phyloP scores from a whole-genome alignment of 805 yeast genomes.

The Metschnikowia amazonensis region DNA sequence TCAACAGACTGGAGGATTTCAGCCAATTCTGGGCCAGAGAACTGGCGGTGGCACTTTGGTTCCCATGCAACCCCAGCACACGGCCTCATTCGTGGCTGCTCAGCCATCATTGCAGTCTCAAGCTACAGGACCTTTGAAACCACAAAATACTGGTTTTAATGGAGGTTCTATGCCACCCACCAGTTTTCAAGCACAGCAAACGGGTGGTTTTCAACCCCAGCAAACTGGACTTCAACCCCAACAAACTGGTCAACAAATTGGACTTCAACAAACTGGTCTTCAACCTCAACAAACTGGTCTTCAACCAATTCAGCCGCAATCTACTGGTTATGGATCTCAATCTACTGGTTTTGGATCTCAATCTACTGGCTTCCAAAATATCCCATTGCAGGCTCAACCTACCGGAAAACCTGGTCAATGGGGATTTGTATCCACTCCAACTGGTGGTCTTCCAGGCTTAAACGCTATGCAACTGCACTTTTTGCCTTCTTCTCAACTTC shows the following conservation, averaged over 20 bases:
- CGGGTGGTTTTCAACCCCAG: slow-evolving; percentile 23
- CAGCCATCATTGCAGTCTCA: slow-evolving; percentile 23
- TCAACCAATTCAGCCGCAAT: slow-evolving; percentile 7
- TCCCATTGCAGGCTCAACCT: slow-evolving; percentile 44
- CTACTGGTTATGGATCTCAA: slow-evolving; percentile 32
- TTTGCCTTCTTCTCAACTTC: slow-evolving; percentile 47
- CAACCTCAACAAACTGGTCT: slow-evolving; percentile 6
- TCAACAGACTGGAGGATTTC: background rate
- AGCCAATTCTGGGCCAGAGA: slow-evolving; percentile 26
- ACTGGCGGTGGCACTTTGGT: slow-evolving; percentile 45
- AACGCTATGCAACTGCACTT: slow-evolving; percentile 65
- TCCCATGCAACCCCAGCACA: slow-evolving; percentile 60
- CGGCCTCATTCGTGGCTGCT: slow-evolving; percentile 52
- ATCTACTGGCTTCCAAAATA: slow-evolving; percentile 3
- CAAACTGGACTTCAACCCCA: slow-evolving; percentile 23
- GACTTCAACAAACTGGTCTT: no score
- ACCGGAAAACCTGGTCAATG: slow-evolving; percentile 76
- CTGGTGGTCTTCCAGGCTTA: slow-evolving; percentile 68
- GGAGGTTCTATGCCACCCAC: slow-evolving; percentile 14
- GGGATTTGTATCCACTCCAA: slow-evolving; percentile 70
- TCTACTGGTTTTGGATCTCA: slow-evolving; percentile 46
- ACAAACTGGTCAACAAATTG: slow-evolving; percentile 19
- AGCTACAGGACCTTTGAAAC: slow-evolving; percentile 34
- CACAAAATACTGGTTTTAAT: slow-evolving; percentile 20
- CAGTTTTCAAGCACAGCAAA: slow-evolving; percentile 14